Percentiles rank a stretch among this genome's conserved stretches.
phyloP scores from a whole-genome alignment of 2,329 filamentous ascomycete genomes.

The Pseudogymnoascus sp. region DNA sequence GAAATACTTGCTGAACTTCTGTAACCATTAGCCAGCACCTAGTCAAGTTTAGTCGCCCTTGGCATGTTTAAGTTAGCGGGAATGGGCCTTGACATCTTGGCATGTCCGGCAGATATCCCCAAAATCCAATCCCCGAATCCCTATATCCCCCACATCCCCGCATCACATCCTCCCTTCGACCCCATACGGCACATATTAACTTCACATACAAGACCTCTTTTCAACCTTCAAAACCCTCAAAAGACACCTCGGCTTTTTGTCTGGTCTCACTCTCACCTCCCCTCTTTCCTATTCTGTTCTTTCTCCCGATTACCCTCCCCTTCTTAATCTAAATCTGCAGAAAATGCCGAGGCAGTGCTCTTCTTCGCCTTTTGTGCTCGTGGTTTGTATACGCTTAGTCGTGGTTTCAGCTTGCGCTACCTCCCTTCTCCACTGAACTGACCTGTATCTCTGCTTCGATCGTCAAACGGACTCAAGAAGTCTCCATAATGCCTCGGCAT shows the following conservation, averaged over 20 bases:
- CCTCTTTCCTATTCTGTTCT: neutral
- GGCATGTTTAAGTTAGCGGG: constrained; percentile 1
- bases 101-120: constrained; percentile 1
- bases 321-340: neutral
- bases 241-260: neutral
- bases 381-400: neutral
- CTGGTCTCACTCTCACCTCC: neutral
- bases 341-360: neutral
- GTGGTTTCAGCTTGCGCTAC: neutral
- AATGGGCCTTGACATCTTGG: neutral
- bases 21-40: neutral
- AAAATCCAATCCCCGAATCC: neutral
- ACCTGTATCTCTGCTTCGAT: neutral
- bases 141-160: neutral
- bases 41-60: neutral
- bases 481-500: neutral
- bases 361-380: neutral
- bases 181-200: neutral
- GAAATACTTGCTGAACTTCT: constrained; percentile 2
- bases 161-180: neutral
- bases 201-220: neutral
- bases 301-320: neutral
- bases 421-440: neutral
- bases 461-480: neutral
- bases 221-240: neutral